Percentiles rank a stretch among this genome's conserved stretches.
Evolutionary conservation across 768 basidiomycete species (phyloP).

Genomic region (Tricholoma saponaceum): DNA sequence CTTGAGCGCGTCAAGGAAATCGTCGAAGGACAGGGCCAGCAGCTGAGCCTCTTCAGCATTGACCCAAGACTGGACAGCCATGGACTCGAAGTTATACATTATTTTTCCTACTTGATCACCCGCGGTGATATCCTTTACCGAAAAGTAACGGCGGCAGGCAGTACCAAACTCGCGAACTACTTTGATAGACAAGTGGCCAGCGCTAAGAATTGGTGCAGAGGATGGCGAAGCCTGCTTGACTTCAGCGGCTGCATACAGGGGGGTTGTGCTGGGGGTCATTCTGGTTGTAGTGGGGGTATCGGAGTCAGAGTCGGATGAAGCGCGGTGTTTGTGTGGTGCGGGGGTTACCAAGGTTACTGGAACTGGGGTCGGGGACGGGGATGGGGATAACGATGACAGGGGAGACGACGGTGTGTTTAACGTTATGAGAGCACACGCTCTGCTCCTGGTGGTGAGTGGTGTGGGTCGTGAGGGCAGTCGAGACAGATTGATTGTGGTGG

Average conservation of each 20-base stretch:
- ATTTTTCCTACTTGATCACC: not conserved
- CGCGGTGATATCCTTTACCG: not conserved
- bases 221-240: not conserved
- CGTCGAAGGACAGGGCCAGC: not conserved
- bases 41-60: not conserved
- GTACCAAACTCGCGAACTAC: not conserved
- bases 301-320: not conserved
- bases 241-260: not conserved
- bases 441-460: no score
- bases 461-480: no score
- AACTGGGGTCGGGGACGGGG: not conserved
- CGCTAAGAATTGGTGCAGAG: not conserved
- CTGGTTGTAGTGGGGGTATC: not conserved
- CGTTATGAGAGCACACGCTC: no score
- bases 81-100: no score
- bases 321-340: not conserved
- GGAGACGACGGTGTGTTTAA: no score
- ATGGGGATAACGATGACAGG: no score
- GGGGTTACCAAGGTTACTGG: no score
- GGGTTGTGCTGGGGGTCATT: not conserved
- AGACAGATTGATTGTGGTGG: no score
- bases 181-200: not conserved
- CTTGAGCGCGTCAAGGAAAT: not conserved
- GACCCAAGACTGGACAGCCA: not conserved
- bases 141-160: not conserved